These are phyloP conservation scores for Leccinum uliginosum DNA, from an alignment of 768 basidiomycete genomes.

Conservation along the genomic window DNA sequence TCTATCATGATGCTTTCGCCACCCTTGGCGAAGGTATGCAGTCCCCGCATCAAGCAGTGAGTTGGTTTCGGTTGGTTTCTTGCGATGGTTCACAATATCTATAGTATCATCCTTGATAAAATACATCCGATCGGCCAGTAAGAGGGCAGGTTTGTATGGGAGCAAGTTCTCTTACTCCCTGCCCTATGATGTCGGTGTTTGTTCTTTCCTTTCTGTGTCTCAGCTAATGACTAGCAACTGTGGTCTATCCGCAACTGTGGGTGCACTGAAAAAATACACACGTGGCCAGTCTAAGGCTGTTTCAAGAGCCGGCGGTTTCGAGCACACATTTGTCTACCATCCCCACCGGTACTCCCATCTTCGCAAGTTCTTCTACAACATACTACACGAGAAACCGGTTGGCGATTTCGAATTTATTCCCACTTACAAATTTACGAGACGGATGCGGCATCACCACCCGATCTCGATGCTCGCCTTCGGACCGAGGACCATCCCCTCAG, in stretches of 20 bases:
- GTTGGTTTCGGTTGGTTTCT: not conserved
- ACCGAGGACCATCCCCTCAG: slow-evolving; percentile 47
- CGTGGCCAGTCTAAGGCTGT: slow-evolving; percentile 63
- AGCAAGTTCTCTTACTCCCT: slow-evolving; percentile 66
- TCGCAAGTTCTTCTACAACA: slow-evolving; percentile 58
- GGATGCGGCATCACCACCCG: slow-evolving; percentile 59
- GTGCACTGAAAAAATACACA: slow-evolving; percentile 57
- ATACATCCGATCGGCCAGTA: slow-evolving; percentile 67
- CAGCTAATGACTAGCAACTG: slow-evolving; percentile 29
- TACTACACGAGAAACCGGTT: slow-evolving; percentile 20
- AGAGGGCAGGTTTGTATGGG: slow-evolving; percentile 68
- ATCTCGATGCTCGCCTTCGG: slow-evolving; percentile 56
- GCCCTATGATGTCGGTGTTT: slow-evolving; percentile 60
- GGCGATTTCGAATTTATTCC: slow-evolving; percentile 35
- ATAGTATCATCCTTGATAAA: slow-evolving; percentile 56
- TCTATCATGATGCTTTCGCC: slow-evolving; percentile 69
- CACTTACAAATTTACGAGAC: slow-evolving; percentile 34
- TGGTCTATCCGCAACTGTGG: slow-evolving; percentile 70
- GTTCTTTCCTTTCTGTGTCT: not conserved
- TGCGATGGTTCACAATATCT: not conserved
- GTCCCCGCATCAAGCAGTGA: slow-evolving; percentile 56
- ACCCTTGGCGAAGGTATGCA: slow-evolving; percentile 56
- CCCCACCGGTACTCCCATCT: slow-evolving; percentile 71
- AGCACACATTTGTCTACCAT: slow-evolving; percentile 58
- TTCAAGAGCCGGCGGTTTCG: slow-evolving; percentile 53